A percentile compares a stretch with the other conserved stretches of the same genome.
These are phyloP conservation scores for Picochlorum sp. DNA, from an alignment of 139 green algal genomes.

Conservation along the genomic window DNA sequence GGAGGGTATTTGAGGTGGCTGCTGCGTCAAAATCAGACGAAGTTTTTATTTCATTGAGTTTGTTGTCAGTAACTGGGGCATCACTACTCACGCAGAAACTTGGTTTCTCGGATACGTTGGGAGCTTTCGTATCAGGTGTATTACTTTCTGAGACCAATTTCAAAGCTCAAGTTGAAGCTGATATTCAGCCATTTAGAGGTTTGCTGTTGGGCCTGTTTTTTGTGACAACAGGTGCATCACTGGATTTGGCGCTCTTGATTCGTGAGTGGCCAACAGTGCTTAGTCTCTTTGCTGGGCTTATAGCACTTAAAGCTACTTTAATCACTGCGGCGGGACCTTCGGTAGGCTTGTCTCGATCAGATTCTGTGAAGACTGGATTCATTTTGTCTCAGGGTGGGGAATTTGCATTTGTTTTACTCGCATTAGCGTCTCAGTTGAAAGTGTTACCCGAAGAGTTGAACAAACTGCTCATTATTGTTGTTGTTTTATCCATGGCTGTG, in stretches of 20 bases:
- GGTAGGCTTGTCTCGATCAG: constrained; percentile 65
- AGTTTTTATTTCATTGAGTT: constrained; percentile 87
- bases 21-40: constrained; percentile 64
- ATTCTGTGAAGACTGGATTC: constrained; percentile 79
- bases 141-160: constrained; percentile 83
- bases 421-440: constrained; percentile 66
- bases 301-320: constrained; percentile 78
- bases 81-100: constrained; percentile 69
- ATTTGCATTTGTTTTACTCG: constrained; percentile 97
- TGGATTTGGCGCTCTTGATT: constrained; percentile 60
- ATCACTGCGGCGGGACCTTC: constrained; percentile 58
- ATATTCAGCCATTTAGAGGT: constrained; percentile 84
- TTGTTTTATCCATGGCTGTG: constrained; percentile 90
- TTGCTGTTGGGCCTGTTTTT: constrained; percentile 93
- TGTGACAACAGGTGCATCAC: constrained; percentile 60
- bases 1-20: constrained; percentile 61
- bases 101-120: constrained; percentile 85
- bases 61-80: constrained; percentile 85
- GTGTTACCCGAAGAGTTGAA: constrained; percentile 78
- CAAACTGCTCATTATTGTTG: constrained; percentile 88
- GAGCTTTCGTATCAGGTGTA: constrained; percentile 84
- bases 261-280: constrained; percentile 60
- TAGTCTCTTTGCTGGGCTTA: constrained; percentile 61
- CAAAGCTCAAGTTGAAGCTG: constrained; percentile 68
- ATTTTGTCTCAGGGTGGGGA: constrained; percentile 89